Base-by-base conservation (phyloP, 192 early-diverging fungal genomes). In the Backusella psychrophila region DNA sequence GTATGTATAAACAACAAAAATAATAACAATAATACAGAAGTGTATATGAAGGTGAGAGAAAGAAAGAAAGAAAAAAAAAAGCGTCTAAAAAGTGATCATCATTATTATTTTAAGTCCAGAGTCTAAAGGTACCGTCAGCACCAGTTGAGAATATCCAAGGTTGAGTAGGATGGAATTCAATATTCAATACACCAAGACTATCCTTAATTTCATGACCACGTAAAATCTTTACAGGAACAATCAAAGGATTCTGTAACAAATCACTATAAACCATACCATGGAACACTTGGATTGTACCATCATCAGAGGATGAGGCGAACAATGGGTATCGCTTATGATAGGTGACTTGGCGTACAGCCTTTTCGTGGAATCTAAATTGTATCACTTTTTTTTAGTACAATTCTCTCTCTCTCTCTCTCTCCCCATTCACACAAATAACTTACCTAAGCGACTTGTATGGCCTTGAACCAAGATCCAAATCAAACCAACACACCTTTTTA, bases 231-330 rank as follows among this genome's bases (percentile, higher is more conserved):
- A 99, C 92, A n/a, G 98, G 98, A 41, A 98, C 96, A 85, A 99
- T 96, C 74, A 99, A 85, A 66, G 98, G 98, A 87, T 99, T 98
- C 83, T 94, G 92, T 77, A 98, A 87, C 81, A 99, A 87, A 83
- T 98, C 97, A 73, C 92, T 89, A 84, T 97, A 99, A 31, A 99
- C 98, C 95, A 95, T 98, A 63, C 95, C 96, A 83, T 99, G 96
- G 93, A 98, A 99, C 12, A 99, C 86, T 79, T 98, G 95, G 8
- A 98, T 91, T 31, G 90, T 89, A 36, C 98, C 95, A 76, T 99
- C 98, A 80, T 99, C 97, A 15, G 93, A 91, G 39, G 91, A 90
- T 0, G 95, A 96, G 15, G 95, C 96, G 87, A 99, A 98, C 46
- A 99, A 87, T 52, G 98, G 98, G 81, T 94, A 95, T 59, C 88